Evolutionary conservation across 352 stramenopile species (phyloP), one percentile per base, ranked within the genome.

Genomic region (Phytopythium helicoides): DNA sequence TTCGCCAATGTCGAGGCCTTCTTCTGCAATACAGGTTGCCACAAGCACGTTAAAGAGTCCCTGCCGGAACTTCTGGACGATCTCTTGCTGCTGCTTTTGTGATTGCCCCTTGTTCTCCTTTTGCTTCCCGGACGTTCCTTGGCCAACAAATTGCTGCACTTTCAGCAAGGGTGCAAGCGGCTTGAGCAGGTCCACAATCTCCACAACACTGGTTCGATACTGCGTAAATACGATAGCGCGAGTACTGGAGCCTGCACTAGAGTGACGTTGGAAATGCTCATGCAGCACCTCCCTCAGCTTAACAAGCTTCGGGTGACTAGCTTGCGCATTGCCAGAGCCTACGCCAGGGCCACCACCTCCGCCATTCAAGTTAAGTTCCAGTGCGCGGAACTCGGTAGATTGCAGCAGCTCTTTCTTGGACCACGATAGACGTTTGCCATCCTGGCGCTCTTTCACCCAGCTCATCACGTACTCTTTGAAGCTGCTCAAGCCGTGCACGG

Each of bases 191-290:
- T 60, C 63, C 2, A 98, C 86, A 54, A 99, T 98, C 60, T 98
- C 95, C 6, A 66, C 73, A 1, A 99, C 96, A 52, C 86, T 98
- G 37, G 89, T 87, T 55, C 97, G 84, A 63, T 94, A 98, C 57
- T 99, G 92, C 7, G 95, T 98, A 66, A 99, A 99, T 4, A 99
- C 94, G 54, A 99, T 99, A 5, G 88, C 96, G 11, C 96, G 74
- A 6, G 96, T 98, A 34, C 80, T 97, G 33, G 78, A 91, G 23
- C 71, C 59, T 0, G 70, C 81, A 6, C 58, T 58, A 3, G 71
- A 53, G 62, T 96, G 82, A 14, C 85, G 76, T 31, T 86, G 60
- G 50, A 96, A 94, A 42, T 96, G 84, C 35, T 97, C 85, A n/a
- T 89, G 64, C 10, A 96, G 62, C 18, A 95, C 80, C 38, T 96